Evolutionary conservation across 169 alveolate species (phyloP).

Genomic region (Eimeria necatrix): DNA sequence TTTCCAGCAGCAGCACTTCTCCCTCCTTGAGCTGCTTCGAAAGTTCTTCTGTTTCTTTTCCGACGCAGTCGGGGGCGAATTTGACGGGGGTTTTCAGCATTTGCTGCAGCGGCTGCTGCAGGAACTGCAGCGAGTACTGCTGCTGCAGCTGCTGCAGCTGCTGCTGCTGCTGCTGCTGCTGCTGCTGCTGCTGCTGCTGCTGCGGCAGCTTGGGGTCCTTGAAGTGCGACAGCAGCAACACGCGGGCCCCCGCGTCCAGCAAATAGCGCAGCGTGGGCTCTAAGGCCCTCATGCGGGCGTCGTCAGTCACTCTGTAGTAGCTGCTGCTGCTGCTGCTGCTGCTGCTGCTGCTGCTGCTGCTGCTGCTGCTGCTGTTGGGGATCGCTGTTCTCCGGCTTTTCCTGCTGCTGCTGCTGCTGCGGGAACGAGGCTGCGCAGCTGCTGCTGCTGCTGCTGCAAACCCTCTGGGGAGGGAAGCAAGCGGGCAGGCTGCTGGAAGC

Average conservation of each 20-base stretch:
- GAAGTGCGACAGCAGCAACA: slow-evolving; percentile 88
- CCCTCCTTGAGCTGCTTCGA: slow-evolving; percentile 91
- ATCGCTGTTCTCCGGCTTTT: slow-evolving; percentile 88
- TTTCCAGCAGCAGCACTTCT: slow-evolving; percentile 95
- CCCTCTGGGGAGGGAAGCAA: slow-evolving; percentile 1
- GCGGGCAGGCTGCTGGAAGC: neutral
- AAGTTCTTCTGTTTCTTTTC: slow-evolving; percentile 90
- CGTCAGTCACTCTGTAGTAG: slow-evolving; percentile 88
- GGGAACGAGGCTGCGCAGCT: neutral
- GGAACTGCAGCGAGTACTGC: neutral
- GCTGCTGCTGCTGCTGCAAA: slow-evolving; percentile 52
- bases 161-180: slow-evolving; percentile 7
- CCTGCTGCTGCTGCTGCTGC: slow-evolving; percentile 45
- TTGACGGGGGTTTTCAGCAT: slow-evolving; percentile 79
- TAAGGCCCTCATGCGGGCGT: slow-evolving; percentile 95
- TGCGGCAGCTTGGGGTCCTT: slow-evolving; percentile 81
- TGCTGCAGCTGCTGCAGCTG: neutral
- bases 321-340: slow-evolving; percentile 46
- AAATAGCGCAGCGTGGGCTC: slow-evolving; percentile 94
- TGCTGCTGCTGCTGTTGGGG: slow-evolving; percentile 35
- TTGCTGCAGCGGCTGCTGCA: slow-evolving; percentile 74
- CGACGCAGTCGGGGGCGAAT: slow-evolving; percentile 95
- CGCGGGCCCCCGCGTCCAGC: slow-evolving; percentile 94
- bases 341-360: slow-evolving; percentile 54
- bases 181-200: slow-evolving; percentile 69